A percentile compares a stretch with the other conserved stretches of the same genome.
These are phyloP conservation scores for Crithidia brevicula DNA, from an alignment of 208 protist species.

Conservation along the genomic window DNA sequence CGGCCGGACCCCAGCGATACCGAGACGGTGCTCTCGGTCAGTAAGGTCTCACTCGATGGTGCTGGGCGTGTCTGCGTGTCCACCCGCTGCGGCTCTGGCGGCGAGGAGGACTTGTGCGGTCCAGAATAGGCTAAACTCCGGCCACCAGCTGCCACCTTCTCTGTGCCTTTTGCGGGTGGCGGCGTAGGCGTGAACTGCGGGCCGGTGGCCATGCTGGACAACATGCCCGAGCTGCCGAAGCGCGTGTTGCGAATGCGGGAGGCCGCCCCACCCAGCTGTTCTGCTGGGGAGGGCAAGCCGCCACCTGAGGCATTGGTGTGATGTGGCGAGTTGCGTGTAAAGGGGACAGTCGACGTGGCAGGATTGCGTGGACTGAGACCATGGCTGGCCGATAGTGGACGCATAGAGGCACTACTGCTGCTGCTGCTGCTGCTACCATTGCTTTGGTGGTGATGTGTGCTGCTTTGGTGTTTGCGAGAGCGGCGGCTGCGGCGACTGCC, in stretches of 20 bases:
- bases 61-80: neutral
- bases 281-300: neutral
- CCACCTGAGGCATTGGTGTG: neutral
- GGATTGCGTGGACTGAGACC: no score
- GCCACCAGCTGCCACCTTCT: no score
- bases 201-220: neutral
- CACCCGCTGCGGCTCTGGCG: neutral
- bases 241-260: neutral
- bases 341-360: no score
- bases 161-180: neutral
- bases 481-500: neutral
- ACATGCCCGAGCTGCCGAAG: neutral
- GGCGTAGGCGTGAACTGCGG: neutral
- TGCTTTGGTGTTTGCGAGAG: neutral
- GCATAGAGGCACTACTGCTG: neutral
- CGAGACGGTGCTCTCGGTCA: neutral
- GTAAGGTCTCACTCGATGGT: neutral
- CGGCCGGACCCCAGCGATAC: neutral
- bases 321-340: no score
- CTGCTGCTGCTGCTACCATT: neutral
- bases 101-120: neutral
- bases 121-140: no score
- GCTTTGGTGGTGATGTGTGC: no score
- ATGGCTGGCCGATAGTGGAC: neutral
- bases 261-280: neutral